Percentiles rank a stretch among this genome's conserved stretches.
Evolutionary conservation across 73 alveolate species (phyloP).

Genomic region (Symbiodinium pilosum): DNA sequence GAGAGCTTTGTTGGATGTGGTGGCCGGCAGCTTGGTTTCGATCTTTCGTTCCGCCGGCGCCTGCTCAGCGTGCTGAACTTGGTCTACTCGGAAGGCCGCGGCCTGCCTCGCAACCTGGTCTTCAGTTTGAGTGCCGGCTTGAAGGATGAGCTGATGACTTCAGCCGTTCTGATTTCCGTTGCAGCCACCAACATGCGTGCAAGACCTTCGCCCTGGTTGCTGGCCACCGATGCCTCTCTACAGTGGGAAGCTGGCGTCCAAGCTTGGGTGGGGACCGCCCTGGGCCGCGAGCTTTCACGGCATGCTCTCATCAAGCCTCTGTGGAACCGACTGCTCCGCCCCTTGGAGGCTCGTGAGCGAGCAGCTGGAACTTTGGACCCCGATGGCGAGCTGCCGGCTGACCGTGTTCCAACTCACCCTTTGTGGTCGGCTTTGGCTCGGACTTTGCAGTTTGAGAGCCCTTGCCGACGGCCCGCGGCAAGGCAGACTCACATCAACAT

Average conservation of each 20-base stretch:
- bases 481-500: not conserved
- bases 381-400: not conserved
- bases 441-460: not conserved
- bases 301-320: not conserved
- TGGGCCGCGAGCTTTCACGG: not conserved
- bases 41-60: not conserved
- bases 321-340: not conserved
- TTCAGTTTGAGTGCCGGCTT: not conserved
- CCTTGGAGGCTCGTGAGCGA: not conserved
- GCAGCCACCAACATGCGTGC: not conserved
- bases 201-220: too few species aligned
- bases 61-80: not conserved
- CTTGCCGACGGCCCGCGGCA: not conserved
- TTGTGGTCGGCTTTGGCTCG: not conserved
- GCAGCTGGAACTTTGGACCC: not conserved
- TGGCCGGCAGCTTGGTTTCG: not conserved
- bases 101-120: not conserved
- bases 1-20: not conserved
- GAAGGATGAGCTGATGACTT: not conserved
- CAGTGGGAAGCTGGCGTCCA: not conserved
- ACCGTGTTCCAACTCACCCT: not conserved
- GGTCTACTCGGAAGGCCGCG: not conserved
- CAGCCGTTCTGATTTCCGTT: not conserved
- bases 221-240: not conserved
- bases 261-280: not conserved